Evolutionary conservation across 2,329 filamentous ascomycete species (phyloP), one percentile per base, ranked within the genome.

Genomic region (Alternaria gaisen): DNA sequence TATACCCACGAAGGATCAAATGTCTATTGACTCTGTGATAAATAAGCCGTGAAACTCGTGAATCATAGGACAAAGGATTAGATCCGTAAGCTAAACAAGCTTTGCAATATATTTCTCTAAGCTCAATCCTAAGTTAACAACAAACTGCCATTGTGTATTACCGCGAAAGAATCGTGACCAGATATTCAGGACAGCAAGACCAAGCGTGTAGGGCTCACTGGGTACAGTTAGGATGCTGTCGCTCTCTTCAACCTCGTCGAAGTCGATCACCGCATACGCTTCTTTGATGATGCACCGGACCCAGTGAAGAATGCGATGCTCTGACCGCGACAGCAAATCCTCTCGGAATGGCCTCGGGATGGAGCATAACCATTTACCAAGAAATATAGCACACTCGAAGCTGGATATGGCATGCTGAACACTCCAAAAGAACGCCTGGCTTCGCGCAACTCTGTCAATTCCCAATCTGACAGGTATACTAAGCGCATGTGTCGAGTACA

Each of bases 391-490:
- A 20, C 84, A 86, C 65, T 87, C 85, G 0, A 87, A 76, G 1
- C 83, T 83, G 4, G 83, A 85, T 0, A 87, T 76, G 0, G 84
- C 84, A 53, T 87, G 85, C n/a, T 86, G 79, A 3, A 86, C 84
- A 5, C 83, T 85, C 85, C 85, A 87, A 48, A 86, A 83, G 44
- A 86, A 84, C 0, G 84, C 83, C 52, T 87, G 84, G 16, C 83
- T 87, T 16, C 83, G 77, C 0, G 84, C 84, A 0, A 87, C 85
- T 14, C 83, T 81, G 53, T 85, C 83, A 16, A 87, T 82, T 0
- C 85, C 85, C 0, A 87, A 68, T 22, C 85, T 77, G 5, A 87
- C 85, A 0, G 85, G 85, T 0, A 86, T 86, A 48, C 84, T 86
- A 0, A 87, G 75, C 8, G 84, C 83, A 46, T 87, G 85, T 0